These are phyloP conservation scores for Cladosporium sp. DNA, from an alignment of 2,329 filamentous ascomycete species.

Conservation along the genomic window DNA sequence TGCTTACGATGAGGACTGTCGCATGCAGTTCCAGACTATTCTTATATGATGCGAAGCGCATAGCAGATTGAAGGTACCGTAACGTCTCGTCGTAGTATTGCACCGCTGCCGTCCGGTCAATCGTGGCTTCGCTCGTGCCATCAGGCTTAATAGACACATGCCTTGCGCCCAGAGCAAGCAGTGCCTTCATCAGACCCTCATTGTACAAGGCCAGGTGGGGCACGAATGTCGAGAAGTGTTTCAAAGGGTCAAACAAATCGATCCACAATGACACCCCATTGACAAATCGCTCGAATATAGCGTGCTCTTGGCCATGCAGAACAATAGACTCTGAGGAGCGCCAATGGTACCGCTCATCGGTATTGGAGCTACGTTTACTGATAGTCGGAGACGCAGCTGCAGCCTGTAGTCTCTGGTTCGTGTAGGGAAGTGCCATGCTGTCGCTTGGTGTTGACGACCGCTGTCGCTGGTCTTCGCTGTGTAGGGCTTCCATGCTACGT, in stretches of 20 bases:
- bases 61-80: constrained; percentile 61
- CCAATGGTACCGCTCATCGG: constrained; percentile 31
- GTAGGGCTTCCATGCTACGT: constrained; percentile 13
- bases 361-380: not conserved
- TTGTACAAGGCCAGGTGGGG: constrained; percentile 52
- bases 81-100: constrained; percentile 65
- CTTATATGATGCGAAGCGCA: constrained; percentile 59
- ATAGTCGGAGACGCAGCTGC: not conserved
- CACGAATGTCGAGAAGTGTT: constrained; percentile 41
- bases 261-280: constrained; percentile 41
- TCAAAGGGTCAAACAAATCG: constrained; percentile 47
- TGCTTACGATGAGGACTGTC: constrained; percentile 61
- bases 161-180: constrained; percentile 57
- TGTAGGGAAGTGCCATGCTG: not conserved
- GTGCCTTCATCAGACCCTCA: constrained; percentile 57
- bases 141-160: constrained; percentile 47
- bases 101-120: constrained; percentile 37
- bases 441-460: not conserved
- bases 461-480: not conserved
- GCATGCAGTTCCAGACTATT: constrained; percentile 59
- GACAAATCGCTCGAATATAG: constrained; percentile 43
- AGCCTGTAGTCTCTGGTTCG: not conserved
- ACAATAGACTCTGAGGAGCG: constrained; percentile 27
- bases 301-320: constrained; percentile 40
- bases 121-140: constrained; percentile 26